A percentile compares a stretch with the other conserved stretches of the same genome.
Evolutionary conservation across 2,329 filamentous ascomycete genomes (phyloP).

Genomic region (Apiospora phragmitis): DNA sequence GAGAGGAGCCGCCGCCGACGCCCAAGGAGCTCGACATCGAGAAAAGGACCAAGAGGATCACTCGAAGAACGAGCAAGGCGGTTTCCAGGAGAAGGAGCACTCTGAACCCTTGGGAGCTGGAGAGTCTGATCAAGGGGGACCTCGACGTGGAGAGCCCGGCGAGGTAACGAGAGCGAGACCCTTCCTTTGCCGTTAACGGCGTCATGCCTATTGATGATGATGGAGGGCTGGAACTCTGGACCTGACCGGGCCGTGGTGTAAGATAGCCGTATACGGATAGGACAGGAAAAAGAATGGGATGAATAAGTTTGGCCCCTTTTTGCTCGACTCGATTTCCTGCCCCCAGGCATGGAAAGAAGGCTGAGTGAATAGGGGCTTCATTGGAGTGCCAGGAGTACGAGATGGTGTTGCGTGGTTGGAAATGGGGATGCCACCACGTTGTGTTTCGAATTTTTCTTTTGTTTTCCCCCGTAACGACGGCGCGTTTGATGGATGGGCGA

Average conservation of each 20-base stretch:
- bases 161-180: slow-evolving; percentile 3
- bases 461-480: neutral
- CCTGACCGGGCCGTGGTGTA: neutral
- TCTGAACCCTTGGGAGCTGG: slow-evolving; percentile 72
- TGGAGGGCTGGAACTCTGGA: neutral
- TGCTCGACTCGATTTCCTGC: neutral
- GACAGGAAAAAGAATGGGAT: neutral
- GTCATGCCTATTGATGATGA: neutral
- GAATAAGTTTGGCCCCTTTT: neutral
- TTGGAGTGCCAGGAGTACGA: neutral
- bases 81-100: slow-evolving; percentile 71
- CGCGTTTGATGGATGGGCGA: neutral
- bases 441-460: neutral
- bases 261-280: neutral
- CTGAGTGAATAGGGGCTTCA: neutral
- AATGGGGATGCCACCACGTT: neutral
- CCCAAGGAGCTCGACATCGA: slow-evolving; percentile 2
- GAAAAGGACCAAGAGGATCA: slow-evolving; percentile 50
- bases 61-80: slow-evolving; percentile 49
- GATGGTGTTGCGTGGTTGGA: neutral
- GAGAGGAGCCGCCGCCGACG: slow-evolving; percentile 5
- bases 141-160: slow-evolving; percentile 33
- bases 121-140: slow-evolving; percentile 62
- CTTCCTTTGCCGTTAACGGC: neutral
- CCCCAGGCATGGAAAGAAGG: neutral